Percentiles rank a stretch among this genome's conserved stretches.
These are phyloP conservation scores for Colletotrichum lindemuthianum DNA, from an alignment of 2,329 filamentous ascomycete species.

Conservation along the genomic window DNA sequence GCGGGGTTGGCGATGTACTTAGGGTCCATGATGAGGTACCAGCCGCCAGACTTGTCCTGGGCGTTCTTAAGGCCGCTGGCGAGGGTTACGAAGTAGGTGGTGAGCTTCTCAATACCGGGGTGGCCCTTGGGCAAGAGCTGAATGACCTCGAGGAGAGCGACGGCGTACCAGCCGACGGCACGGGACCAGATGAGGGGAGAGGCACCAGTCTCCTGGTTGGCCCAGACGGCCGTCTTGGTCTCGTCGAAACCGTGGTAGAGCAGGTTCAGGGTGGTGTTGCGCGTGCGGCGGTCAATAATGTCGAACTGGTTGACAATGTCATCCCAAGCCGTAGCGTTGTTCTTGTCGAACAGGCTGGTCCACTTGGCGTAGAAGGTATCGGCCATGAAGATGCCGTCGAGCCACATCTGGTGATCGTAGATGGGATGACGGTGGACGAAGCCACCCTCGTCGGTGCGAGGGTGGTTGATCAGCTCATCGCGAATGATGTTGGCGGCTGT, in stretches of 20 bases:
- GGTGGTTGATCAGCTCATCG: conserved; percentile 58
- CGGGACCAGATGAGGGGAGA: conserved; percentile 64
- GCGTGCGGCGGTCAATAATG: conserved; percentile 55
- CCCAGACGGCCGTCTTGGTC: conserved; percentile 60
- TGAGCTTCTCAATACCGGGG: conserved; percentile 48
- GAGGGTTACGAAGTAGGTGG: conserved; percentile 52
- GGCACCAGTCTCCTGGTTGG: conserved; percentile 58
- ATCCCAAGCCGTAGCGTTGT: conserved; percentile 54
- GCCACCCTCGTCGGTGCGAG: conserved; percentile 61
- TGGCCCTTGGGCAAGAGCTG: conserved; percentile 54
- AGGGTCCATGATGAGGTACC: conserved; percentile 67
- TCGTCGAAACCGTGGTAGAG: conserved; percentile 66
- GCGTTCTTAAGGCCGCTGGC: conserved; percentile 53
- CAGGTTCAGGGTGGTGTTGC: conserved; percentile 51
- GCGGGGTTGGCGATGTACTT: conserved; percentile 56
- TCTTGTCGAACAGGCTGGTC: conserved; percentile 49
- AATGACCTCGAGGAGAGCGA: conserved; percentile 61
- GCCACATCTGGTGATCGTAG: conserved; percentile 66
- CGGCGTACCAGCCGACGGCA: conserved; percentile 63
- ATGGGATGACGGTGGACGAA: conserved; percentile 61
- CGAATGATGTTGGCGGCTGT: conserved; percentile 58
- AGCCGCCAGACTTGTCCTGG: conserved; percentile 58
- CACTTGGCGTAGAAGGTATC: conserved; percentile 56
- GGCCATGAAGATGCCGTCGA: conserved; percentile 65
- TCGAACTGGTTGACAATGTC: conserved; percentile 58